Evolutionary conservation across 2,329 filamentous ascomycete species (phyloP), one percentile per base, ranked within the genome.

Genomic region (Fusarium sp.): DNA sequence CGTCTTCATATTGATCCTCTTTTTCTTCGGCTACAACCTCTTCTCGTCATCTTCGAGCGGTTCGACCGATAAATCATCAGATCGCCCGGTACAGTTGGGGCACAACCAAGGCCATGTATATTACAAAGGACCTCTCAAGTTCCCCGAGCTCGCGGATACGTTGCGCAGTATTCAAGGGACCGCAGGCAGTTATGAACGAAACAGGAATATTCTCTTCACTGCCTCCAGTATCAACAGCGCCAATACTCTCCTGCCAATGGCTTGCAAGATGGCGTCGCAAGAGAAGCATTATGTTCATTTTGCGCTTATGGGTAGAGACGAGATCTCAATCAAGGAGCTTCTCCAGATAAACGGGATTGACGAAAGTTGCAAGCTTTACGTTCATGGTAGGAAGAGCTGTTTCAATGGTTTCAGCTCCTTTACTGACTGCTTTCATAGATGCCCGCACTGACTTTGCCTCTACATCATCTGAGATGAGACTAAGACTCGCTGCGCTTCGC

Each of bases 201-300:
- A 92, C 75, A 87, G 87, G 53, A 94, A 94, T 74, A 86, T 97
- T 18, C 79, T 98, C 5, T 97, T 97, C 77, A 91, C 90, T 7
- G 90, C 92, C 6, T 90, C 92, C 0, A 94, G 86, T 65, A 80
- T 97, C 53, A 87, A 87, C 77, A 96, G 93, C 76, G 88, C 90
- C 18, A 87, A 92, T 0, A 86, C 87, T 32, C 78, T 98, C 56
- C 82, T 97, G 32, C 94, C 94, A 1, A 84, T 97, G 76, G 93
- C 94, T 8, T 98, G 96, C 79, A 88, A 93, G 74, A 98, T 98
- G 94, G 90, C 90, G 9, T 79, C 79, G 24, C 86, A 90, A 79
- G 85, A 87, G 59, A 84, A 87, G 62, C 97, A 89, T 75, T 86
- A 89, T 67, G 94, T 98, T 11, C 95, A 98, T 78, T 91, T 97